These are phyloP conservation scores for Haematococcus sp. DNA, from an alignment of 139 green algal species.

Conservation along the genomic window DNA sequence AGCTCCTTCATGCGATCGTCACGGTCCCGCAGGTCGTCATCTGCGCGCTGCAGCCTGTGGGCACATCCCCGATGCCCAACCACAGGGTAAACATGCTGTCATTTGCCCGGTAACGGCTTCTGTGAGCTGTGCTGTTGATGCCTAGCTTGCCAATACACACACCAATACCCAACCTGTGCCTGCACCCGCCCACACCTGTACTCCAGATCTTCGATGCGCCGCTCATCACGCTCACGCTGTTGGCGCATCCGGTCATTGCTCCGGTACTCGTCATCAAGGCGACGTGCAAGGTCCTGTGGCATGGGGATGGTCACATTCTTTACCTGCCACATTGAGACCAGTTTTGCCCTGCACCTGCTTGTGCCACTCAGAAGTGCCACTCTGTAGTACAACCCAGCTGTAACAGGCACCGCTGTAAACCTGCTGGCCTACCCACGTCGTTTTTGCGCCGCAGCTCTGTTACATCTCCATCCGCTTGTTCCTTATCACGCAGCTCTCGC, in stretches of 20 bases:
- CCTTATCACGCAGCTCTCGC: slow-evolving; percentile 28
- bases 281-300: slow-evolving; percentile 4
- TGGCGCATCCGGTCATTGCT: slow-evolving; percentile 15
- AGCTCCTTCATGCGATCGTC: slow-evolving; percentile 24
- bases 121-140: too few relatives aligned
- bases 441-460: slow-evolving; percentile 16
- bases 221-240: slow-evolving; percentile 14
- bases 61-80: not conserved
- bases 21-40: slow-evolving; percentile 9
- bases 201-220: slow-evolving; percentile 9
- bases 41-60: slow-evolving; percentile 17
- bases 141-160: too few relatives aligned
- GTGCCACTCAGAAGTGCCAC: too few relatives aligned
- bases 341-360: too few relatives aligned
- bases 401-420: too few relatives aligned
- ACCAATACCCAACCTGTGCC: not conserved
- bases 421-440: slow-evolving; percentile 18
- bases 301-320: too few relatives aligned
- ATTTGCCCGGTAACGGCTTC: too few relatives aligned
- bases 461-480: slow-evolving; percentile 13
- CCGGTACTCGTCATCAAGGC: slow-evolving; percentile 15
- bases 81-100: too few relatives aligned
- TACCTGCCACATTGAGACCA: too few relatives aligned
- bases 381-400: too few relatives aligned
- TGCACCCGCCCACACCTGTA: slow-evolving; percentile 6